Conservation (phyloP, 495 filamentous ascomycete genomes). For the Penicillium bovifimosum region DNA sequence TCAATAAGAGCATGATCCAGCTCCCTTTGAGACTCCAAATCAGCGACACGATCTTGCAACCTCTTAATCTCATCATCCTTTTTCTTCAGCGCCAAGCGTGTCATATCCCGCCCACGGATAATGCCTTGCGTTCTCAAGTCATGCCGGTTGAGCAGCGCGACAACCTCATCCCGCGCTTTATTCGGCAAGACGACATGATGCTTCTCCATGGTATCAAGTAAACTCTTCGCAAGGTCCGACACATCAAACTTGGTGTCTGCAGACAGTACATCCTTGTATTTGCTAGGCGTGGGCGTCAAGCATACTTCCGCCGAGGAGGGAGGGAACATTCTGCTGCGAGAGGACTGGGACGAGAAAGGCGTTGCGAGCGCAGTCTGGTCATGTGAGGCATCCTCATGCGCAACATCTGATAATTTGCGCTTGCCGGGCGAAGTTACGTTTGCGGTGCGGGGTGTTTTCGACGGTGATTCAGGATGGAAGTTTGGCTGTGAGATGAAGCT, state of each 20-base stretch:
- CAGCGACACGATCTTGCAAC: slow-evolving; percentile 41
- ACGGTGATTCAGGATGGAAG: slow-evolving; percentile 12
- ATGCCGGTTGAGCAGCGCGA: slow-evolving; percentile 48
- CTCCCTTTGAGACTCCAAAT: slow-evolving; percentile 27
- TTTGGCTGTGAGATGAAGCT: slow-evolving; percentile 20
- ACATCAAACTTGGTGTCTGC: slow-evolving; percentile 24
- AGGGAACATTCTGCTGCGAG: slow-evolving; percentile 17
- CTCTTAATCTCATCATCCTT: slow-evolving; percentile 58
- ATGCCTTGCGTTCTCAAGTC: slow-evolving; percentile 53
- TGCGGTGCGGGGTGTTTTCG: slow-evolving; percentile 42
- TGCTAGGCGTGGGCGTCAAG: slow-evolving; percentile 47
- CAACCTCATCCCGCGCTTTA: slow-evolving; percentile 37
- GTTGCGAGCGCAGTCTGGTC: slow-evolving; percentile 16
- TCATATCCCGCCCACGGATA: slow-evolving; percentile 55
- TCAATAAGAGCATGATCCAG: slow-evolving; percentile 43
- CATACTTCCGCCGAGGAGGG: slow-evolving; percentile 32
- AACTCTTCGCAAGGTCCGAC: slow-evolving; percentile 47
- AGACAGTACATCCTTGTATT: slow-evolving; percentile 36
- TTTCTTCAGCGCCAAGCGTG: slow-evolving; percentile 52
- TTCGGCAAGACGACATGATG: slow-evolving; percentile 41
- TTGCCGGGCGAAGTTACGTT: slow-evolving; percentile 47
- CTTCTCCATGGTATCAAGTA: slow-evolving; percentile 46
- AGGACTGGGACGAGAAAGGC: slow-evolving; percentile 19
- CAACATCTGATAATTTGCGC: slow-evolving; percentile 41
- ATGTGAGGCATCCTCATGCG: not conserved